These are phyloP conservation scores for Heimioporus sp. DNA, from an alignment of 768 basidiomycete genomes.

Conservation along the genomic window DNA sequence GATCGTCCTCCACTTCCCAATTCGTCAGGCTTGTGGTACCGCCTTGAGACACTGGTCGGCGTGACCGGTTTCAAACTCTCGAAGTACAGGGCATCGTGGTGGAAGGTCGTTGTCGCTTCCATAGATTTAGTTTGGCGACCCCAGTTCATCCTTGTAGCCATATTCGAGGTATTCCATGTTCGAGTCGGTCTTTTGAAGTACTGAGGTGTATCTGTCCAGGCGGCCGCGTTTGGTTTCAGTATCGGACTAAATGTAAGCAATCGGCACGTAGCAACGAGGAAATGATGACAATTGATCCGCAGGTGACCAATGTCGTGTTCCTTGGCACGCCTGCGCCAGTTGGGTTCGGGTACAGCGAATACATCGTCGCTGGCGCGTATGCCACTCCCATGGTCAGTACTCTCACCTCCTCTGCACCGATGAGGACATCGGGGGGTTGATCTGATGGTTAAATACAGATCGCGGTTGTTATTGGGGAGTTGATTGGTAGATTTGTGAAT, in stretches of 20 bases:
- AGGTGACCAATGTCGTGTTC: conserved; percentile 58
- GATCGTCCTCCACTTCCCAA: conserved; percentile 27
- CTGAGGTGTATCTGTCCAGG: conserved; percentile 22
- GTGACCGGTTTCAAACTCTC: conserved; percentile 46
- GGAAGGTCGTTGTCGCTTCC: conserved; percentile 29
- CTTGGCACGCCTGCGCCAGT: conserved; percentile 43
- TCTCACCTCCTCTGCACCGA: not conserved
- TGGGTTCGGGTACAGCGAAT: conserved; percentile 46
- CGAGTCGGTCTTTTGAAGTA: not conserved
- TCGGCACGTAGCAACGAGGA: no score
- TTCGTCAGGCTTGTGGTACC: conserved; percentile 35
- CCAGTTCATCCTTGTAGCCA: conserved; percentile 38
- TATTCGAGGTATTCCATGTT: conserved; percentile 36
- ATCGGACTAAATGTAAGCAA: conserved; percentile 43
- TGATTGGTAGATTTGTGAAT: conserved; percentile 49
- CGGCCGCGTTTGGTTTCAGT: conserved; percentile 46
- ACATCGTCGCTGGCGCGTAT: conserved; percentile 41
- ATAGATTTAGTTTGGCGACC: conserved; percentile 49
- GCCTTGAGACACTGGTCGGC: conserved; percentile 47
- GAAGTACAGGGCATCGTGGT: conserved; percentile 44
- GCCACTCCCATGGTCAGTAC: conserved; percentile 42
- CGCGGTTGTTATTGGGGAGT: conserved; percentile 49
- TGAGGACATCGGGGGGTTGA: not conserved
- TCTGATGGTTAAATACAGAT: conserved; percentile 28
- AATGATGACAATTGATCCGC: not conserved